These are phyloP conservation scores for Tylopilus vinaceipallidus DNA, from an alignment of 768 basidiomycete species.

Conservation along the genomic window DNA sequence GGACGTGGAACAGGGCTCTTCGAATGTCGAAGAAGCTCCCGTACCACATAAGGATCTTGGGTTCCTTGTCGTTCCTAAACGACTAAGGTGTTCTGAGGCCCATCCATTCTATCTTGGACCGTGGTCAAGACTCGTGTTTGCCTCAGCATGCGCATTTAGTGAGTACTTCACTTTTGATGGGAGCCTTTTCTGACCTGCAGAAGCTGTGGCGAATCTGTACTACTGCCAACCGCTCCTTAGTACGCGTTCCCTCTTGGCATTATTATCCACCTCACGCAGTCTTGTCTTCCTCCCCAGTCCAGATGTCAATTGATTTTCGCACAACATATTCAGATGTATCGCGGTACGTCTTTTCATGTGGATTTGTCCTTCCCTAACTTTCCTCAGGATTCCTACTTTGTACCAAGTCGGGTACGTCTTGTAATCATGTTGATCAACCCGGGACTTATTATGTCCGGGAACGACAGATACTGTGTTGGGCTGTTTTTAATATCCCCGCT, in stretches of 20 bases:
- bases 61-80: constrained; percentile 9
- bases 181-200: neutral
- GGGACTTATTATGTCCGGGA: neutral
- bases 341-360: constrained; percentile 14
- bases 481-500: constrained; percentile 45
- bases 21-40: neutral
- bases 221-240: constrained; percentile 82
- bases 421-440: neutral
- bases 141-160: constrained; percentile 19
- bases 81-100: constrained; percentile 13
- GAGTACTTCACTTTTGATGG: neutral
- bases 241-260: constrained; percentile 30
- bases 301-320: constrained; percentile 38
- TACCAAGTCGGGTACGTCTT: constrained; percentile 59
- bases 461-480: constrained; percentile 26
- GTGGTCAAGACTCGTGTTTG: constrained; percentile 16
- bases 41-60: constrained; percentile 12
- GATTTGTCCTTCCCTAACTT: neutral
- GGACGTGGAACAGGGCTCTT: constrained; percentile 13
- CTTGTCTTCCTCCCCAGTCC: constrained; percentile 11
- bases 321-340: constrained; percentile 35
- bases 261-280: neutral
- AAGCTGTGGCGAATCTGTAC: constrained; percentile 66
- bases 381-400: constrained; percentile 56
- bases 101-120: constrained; percentile 12